phyloP scores from a whole-genome alignment of 139 green algal genomes.

The Zygnema circumcarinatum region DNA sequence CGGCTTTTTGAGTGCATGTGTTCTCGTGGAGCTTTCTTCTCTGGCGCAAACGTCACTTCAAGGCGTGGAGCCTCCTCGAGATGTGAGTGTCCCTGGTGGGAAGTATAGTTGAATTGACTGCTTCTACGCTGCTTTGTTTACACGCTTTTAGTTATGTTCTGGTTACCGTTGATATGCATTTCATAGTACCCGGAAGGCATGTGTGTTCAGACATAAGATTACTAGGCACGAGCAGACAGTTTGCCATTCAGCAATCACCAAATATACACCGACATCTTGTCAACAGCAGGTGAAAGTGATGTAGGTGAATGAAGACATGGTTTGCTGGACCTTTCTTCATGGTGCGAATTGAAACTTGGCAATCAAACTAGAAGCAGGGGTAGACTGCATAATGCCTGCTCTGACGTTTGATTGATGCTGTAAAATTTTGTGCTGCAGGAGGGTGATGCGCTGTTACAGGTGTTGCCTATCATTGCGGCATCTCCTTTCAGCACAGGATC shows the following conservation, averaged over 20 bases:
- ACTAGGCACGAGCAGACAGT: not conserved
- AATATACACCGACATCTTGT: too few species aligned
- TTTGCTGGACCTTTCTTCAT: too few species aligned
- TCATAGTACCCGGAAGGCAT: not conserved
- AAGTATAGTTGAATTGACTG: not conserved
- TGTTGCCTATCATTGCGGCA: constrained; percentile 52
- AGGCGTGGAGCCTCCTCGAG: not conserved
- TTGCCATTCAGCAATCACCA: not conserved
- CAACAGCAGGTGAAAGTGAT: too few species aligned
- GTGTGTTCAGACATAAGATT: not conserved
- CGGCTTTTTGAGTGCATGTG: constrained; percentile 1
- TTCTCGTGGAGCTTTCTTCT: constrained; percentile 16
- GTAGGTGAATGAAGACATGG: too few species aligned
- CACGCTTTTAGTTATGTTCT: not conserved
- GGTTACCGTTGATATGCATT: too few species aligned
- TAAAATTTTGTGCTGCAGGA: too few species aligned
- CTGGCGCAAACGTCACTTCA: not conserved
- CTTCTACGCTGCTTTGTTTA: not conserved
- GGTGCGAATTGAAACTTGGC: too few species aligned
- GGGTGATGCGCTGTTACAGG: constrained; percentile 44
- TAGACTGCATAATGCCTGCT: too few species aligned
- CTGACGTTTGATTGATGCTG: too few species aligned
- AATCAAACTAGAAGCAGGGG: too few species aligned
- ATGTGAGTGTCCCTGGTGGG: not conserved
- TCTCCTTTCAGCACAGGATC: constrained; percentile 47